Conservation (phyloP, 2,329 filamentous ascomycete species). For the Penicillium sumatraense region DNA sequence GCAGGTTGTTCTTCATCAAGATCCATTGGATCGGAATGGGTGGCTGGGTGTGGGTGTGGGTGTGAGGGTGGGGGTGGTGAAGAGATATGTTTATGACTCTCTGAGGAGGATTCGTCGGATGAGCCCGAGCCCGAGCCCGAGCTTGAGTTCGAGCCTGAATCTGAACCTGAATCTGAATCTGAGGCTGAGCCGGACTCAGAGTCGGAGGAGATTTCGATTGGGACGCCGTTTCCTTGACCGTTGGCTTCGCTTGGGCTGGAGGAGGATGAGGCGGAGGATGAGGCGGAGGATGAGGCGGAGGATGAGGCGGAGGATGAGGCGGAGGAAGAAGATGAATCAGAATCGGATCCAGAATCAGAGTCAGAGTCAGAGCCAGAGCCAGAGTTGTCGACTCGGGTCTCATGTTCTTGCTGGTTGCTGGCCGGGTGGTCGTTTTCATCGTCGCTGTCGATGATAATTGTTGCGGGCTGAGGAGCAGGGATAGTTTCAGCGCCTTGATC, state of each 20-base stretch:
- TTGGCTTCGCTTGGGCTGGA: too few relatives aligned
- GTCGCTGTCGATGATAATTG: neutral
- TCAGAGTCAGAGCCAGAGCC: neutral
- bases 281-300: neutral
- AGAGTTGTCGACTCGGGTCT: neutral
- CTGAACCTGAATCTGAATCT: neutral
- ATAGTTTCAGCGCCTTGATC: neutral
- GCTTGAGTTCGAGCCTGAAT: neutral
- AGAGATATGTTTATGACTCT: neutral
- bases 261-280: neutral
- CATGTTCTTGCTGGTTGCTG: neutral
- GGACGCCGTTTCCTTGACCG: too few relatives aligned
- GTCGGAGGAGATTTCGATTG: neutral
- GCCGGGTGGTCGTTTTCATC: neutral
- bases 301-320: too few relatives aligned
- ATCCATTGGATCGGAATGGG: neutral
- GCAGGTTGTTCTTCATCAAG: neutral
- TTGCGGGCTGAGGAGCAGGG: neutral
- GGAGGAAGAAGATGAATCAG: neutral
- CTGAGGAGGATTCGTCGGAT: neutral
- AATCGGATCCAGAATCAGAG: neutral
- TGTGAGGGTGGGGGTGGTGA: neutral
- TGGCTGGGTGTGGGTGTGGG: too few relatives aligned
- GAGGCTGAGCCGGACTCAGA: neutral
- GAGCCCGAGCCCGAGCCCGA: neutral